Evolutionary conservation across 495 filamentous ascomycete species (phyloP).

Genomic region (Talaromyces borbonicus): DNA sequence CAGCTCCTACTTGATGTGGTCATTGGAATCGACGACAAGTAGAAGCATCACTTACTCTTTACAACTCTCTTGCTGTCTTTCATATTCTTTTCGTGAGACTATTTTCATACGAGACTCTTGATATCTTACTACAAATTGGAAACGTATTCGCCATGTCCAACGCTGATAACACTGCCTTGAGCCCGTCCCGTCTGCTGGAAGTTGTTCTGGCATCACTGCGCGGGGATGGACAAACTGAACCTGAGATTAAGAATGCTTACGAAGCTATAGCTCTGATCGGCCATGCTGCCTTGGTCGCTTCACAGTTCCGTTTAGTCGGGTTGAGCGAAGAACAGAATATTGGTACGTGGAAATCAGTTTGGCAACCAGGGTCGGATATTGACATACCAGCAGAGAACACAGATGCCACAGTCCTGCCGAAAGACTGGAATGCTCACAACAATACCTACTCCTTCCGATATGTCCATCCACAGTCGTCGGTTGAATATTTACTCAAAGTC

Average conservation of each 20-base stretch:
- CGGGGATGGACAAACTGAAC: conserved; percentile 14
- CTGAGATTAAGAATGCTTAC: conserved; percentile 61
- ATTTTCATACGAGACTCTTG: not conserved
- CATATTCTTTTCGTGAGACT: not conserved
- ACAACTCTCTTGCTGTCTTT: no score
- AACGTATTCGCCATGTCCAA: conserved; percentile 16
- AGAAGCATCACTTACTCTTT: no score
- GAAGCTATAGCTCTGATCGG: conserved; percentile 79
- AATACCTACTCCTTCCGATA: conserved; percentile 74
- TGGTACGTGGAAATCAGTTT: conserved; percentile 28
- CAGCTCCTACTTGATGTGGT: no score
- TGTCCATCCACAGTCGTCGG: conserved; percentile 77
- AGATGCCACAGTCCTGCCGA: conserved; percentile 48
- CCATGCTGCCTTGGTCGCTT: conserved; percentile 72
- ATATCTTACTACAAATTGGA: no score
- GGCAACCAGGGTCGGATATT: not conserved
- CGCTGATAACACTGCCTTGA: conserved; percentile 13
- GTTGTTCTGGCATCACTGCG: conserved; percentile 25
- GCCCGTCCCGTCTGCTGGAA: conserved; percentile 22
- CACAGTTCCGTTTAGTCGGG: conserved; percentile 74
- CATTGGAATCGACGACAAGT: no score
- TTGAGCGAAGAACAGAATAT: conserved; percentile 70
- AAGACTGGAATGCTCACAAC: conserved; percentile 64
- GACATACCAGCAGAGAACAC: conserved; percentile 3
- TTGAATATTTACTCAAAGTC: conserved; percentile 73